Percentiles rank a stretch among this genome's conserved stretches.
These are phyloP conservation scores for Brassica juncea DNA, from an alignment of 345 rosid species.

Conservation along the genomic window DNA sequence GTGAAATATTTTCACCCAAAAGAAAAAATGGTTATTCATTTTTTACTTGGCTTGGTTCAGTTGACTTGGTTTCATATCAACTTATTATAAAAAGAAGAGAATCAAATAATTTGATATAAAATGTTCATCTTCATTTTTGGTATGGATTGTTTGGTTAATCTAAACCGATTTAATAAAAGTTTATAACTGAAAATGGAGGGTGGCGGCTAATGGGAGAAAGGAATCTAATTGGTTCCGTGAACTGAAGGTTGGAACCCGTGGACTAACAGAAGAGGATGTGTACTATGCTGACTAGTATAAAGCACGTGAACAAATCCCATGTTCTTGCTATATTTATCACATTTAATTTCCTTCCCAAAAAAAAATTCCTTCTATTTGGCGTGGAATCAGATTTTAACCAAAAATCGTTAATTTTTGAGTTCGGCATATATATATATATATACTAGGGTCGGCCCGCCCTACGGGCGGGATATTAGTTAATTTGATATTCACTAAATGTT, in stretches of 20 bases:
- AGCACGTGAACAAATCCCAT: neutral
- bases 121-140: neutral
- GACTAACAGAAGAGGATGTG: neutral
- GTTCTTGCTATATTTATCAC: neutral
- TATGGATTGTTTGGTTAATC: neutral
- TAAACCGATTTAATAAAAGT: neutral
- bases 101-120: neutral
- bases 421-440: neutral
- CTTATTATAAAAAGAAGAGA: neutral
- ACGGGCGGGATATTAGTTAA: too few relatives aligned
- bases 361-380: neutral
- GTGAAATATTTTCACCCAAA: neutral
- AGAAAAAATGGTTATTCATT: neutral
- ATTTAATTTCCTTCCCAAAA: neutral
- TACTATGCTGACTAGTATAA: neutral
- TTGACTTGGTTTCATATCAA: neutral
- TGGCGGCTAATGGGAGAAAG: neutral
- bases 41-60: neutral
- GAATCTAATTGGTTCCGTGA: neutral
- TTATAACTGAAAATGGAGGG: neutral
- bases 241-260: neutral
- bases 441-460: too few relatives aligned
- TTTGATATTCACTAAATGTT: too few relatives aligned
- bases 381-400: neutral
- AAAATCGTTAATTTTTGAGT: neutral